Conservation (phyloP, 345 rosid genomes). For the Hypericum androsaemum region DNA sequence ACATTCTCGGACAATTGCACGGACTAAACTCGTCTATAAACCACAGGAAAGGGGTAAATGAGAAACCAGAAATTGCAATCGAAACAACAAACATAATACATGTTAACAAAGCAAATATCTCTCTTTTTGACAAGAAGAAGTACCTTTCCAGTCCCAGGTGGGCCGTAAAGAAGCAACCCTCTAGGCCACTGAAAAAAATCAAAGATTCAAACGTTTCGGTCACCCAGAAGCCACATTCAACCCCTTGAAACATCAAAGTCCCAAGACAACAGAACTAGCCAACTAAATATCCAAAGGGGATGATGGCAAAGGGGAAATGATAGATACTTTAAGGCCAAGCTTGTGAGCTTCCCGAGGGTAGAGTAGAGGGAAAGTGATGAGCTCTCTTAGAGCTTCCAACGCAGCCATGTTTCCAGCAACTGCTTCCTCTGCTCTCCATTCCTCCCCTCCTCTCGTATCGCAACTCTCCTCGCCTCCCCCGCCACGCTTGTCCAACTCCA, state of each 20-base stretch:
- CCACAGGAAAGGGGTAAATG: constrained; percentile 4
- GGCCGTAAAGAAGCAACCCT: constrained; percentile 81
- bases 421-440: constrained; percentile 54
- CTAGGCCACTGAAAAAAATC: constrained; percentile 57
- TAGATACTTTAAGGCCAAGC: constrained; percentile 66
- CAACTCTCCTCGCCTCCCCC: too few relatives aligned
- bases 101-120: not conserved
- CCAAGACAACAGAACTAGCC: not conserved
- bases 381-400: constrained; percentile 75
- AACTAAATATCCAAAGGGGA: not conserved
- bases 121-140: not conserved
- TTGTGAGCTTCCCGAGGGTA: constrained; percentile 57
- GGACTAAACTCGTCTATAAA: constrained; percentile 77
- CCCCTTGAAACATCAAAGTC: not conserved
- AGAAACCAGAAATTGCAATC: not conserved
- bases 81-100: not conserved
- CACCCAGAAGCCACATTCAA: not conserved
- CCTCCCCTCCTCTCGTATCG: not conserved
- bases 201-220: not conserved
- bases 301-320: not conserved
- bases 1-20: constrained; percentile 78
- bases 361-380: constrained; percentile 60
- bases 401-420: constrained; percentile 72
- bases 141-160: constrained; percentile 97
- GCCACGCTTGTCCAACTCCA: too few relatives aligned